phyloP scores from a whole-genome alignment of 2,329 filamentous ascomycete species.

The Fusarium drepaniforme region DNA sequence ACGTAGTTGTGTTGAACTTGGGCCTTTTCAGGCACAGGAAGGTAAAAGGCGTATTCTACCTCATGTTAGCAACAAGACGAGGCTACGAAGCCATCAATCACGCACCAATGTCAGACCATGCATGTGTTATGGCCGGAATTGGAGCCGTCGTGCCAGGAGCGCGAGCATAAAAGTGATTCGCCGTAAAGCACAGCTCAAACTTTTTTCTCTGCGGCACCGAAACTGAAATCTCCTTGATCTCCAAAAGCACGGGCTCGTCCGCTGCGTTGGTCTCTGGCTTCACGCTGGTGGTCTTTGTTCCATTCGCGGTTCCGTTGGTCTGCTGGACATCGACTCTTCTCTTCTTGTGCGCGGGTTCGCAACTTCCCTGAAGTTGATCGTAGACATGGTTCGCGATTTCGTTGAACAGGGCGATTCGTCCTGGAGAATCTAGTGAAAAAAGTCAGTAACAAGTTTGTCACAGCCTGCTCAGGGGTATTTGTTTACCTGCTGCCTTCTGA shows the following conservation, averaged over 20 bases:
- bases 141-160: conserved; percentile 64
- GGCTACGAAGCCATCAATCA: background rate
- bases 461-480: conserved; percentile 32
- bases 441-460: conserved; percentile 17
- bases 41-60: conserved; percentile 71
- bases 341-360: conserved; percentile 64
- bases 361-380: conserved; percentile 55
- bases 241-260: conserved; percentile 66
- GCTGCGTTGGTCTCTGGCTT: conserved; percentile 52
- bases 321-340: conserved; percentile 61
- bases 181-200: conserved; percentile 73
- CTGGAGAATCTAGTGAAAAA: conserved; percentile 60
- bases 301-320: conserved; percentile 40
- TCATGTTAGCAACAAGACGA: conserved; percentile 14
- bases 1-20: conserved; percentile 76
- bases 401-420: conserved; percentile 66
- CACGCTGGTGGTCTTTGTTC: conserved; percentile 38
- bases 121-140: conserved; percentile 66
- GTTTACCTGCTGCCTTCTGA: conserved; percentile 64
- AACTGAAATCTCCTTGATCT: conserved; percentile 76
- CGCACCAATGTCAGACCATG: conserved; percentile 73
- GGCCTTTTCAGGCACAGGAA: conserved; percentile 74
- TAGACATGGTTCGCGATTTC: conserved; percentile 64
- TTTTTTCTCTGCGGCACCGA: conserved; percentile 77
- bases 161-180: conserved; percentile 69